phyloP scores from a whole-genome alignment of 345 rosid genomes.

The Moringa oleifera region DNA sequence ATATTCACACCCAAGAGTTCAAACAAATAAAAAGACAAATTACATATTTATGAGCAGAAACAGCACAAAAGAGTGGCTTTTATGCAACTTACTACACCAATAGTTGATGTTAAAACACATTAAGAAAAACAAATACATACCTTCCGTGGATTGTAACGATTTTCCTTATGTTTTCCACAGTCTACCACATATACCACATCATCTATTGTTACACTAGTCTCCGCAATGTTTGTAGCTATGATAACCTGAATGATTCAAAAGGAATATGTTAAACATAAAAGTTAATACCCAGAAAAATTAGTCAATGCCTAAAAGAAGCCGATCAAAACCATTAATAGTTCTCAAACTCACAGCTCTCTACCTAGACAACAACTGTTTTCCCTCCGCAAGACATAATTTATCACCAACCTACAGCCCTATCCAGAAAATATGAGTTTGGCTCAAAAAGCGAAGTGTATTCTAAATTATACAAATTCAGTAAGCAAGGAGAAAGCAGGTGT shows the following conservation, averaged over 20 bases:
- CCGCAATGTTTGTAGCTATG: conserved; percentile 82
- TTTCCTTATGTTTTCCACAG: conserved; percentile 93
- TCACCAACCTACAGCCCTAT: too few relatives aligned
- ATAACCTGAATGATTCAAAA: conserved; percentile 54
- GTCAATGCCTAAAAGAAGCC: too few relatives aligned
- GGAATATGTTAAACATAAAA: background rate
- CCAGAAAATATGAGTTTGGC: too few relatives aligned
- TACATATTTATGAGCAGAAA: too few relatives aligned
- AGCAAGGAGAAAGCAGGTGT: too few relatives aligned
- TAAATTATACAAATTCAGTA: too few relatives aligned
- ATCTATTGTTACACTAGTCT: conserved; percentile 91
- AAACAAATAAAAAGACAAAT: background rate
- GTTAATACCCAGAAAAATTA: too few relatives aligned
- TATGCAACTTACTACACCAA: background rate
- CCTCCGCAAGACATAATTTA: too few relatives aligned
- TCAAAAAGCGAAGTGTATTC: too few relatives aligned
- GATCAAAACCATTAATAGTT: too few relatives aligned
- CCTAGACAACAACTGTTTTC: too few relatives aligned
- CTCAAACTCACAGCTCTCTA: too few relatives aligned
- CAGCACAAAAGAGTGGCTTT: background rate
- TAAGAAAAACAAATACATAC: conserved; percentile 27
- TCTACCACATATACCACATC: conserved; percentile 92
- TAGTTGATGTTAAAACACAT: background rate
- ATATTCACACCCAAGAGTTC: background rate
- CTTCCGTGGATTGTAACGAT: conserved; percentile 87